Evolutionary conservation across 805 yeast species (phyloP).

Genomic region (Cyberlindnera xishuangbannaensis): DNA sequence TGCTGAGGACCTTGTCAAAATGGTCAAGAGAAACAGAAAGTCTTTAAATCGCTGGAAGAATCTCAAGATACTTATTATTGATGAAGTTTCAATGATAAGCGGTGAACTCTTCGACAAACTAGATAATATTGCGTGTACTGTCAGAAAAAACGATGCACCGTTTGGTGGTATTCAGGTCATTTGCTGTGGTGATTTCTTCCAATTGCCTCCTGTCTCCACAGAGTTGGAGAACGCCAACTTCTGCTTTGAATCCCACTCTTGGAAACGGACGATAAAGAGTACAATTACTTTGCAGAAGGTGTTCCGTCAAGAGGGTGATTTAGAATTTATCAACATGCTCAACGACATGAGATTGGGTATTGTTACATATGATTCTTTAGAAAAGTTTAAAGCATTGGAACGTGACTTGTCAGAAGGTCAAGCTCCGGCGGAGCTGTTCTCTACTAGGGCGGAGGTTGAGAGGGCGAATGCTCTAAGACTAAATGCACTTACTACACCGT

Average conservation of each 20-base stretch:
- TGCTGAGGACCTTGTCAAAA: slow-evolving; percentile 39
- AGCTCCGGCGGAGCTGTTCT: slow-evolving; percentile 67
- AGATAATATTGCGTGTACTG: slow-evolving; percentile 48
- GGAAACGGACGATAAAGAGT: slow-evolving; percentile 52
- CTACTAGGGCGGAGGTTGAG: slow-evolving; percentile 70
- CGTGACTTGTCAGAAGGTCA: slow-evolving; percentile 56
- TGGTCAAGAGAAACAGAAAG: slow-evolving; percentile 46
- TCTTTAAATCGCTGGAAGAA: slow-evolving; percentile 49
- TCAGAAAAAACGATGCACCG: slow-evolving; percentile 44
- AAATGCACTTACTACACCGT: slow-evolving; percentile 37
- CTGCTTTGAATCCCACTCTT: slow-evolving; percentile 60
- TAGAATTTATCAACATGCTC: slow-evolving; percentile 63
- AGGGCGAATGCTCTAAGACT: slow-evolving; percentile 52
- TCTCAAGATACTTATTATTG: slow-evolving; percentile 58
- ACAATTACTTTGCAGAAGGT: slow-evolving; percentile 59
- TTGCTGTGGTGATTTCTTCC: slow-evolving; percentile 78
- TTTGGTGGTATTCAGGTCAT: slow-evolving; percentile 80
- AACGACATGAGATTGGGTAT: slow-evolving; percentile 67
- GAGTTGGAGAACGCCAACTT: slow-evolving; percentile 33
- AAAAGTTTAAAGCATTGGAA: slow-evolving; percentile 45
- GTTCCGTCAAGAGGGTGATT: slow-evolving; percentile 74
- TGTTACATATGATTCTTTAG: slow-evolving; percentile 41
- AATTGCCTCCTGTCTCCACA: slow-evolving; percentile 62
- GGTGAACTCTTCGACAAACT: slow-evolving; percentile 61
- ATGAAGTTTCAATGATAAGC: slow-evolving; percentile 79